These are phyloP conservation scores for Staphylotrichum longicolle DNA, from an alignment of 495 filamentous ascomycete species.

Conservation along the genomic window DNA sequence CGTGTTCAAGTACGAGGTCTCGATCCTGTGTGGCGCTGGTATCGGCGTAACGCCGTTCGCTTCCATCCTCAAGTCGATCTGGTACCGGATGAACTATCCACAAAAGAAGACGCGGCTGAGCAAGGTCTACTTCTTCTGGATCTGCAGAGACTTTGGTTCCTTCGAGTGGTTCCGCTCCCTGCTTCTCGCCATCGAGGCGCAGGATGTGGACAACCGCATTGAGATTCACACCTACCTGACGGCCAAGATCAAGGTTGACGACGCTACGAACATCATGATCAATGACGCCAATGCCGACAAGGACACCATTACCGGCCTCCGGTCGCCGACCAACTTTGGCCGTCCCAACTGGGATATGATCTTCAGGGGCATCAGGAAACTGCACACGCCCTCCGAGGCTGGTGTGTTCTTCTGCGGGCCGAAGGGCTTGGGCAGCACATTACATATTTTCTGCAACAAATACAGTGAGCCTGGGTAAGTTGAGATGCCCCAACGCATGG, in stretches of 20 bases:
- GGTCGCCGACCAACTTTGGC: constrained; percentile 74
- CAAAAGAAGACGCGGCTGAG: constrained; percentile 68
- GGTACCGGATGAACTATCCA: constrained; percentile 82
- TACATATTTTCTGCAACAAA: constrained; percentile 75
- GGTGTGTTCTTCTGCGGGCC: constrained; percentile 82
- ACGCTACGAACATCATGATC: constrained; percentile 81
- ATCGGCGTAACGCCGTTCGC: constrained; percentile 75
- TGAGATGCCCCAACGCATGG: neutral
- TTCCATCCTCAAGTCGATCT: constrained; percentile 79
- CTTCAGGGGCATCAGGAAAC: constrained; percentile 69
- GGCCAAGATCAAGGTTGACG: constrained; percentile 73
- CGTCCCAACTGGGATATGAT: constrained; percentile 79
- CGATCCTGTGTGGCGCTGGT: constrained; percentile 66
- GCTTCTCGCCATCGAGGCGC: constrained; percentile 75
- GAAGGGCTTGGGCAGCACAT: constrained; percentile 62
- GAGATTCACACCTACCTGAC: constrained; percentile 77
- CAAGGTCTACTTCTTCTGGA: constrained; percentile 86
- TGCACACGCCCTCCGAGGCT: constrained; percentile 67
- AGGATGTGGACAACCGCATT: constrained; percentile 75
- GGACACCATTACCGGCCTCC: constrained; percentile 71
- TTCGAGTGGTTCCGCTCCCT: constrained; percentile 83
- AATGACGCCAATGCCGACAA: constrained; percentile 77
- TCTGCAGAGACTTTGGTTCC: constrained; percentile 73
- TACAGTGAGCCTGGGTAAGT: constrained; percentile 69
- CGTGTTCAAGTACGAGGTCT: constrained; percentile 74